These are phyloP conservation scores for Fusarium decemcellulare DNA, from an alignment of 2,329 filamentous ascomycete genomes.

Conservation along the genomic window DNA sequence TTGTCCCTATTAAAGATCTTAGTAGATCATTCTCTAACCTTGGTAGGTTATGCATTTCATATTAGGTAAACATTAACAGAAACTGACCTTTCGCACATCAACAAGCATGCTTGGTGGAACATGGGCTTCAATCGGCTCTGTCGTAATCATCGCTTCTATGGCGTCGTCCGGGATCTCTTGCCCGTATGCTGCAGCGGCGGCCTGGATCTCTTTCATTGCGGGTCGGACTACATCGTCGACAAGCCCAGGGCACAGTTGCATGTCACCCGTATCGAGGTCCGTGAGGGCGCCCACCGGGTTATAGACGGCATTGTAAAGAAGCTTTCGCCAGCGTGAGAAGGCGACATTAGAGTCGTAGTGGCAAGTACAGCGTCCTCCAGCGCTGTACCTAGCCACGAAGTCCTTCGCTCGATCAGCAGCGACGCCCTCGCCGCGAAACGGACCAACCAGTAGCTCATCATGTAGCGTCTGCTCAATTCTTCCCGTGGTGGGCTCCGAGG, in stretches of 20 bases:
- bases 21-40: slow-evolving; percentile 2
- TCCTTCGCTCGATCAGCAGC: slow-evolving; percentile 39
- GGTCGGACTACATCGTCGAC: slow-evolving; percentile 41
- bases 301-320: slow-evolving; percentile 44
- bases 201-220: slow-evolving; percentile 43
- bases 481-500: slow-evolving; percentile 40
- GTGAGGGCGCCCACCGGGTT: slow-evolving; percentile 43
- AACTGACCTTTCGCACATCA: slow-evolving; percentile 40
- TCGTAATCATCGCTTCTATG: slow-evolving; percentile 38
- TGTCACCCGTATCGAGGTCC: slow-evolving; percentile 40
- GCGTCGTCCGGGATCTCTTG: slow-evolving; percentile 40
- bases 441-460: slow-evolving; percentile 41
- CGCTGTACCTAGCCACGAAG: slow-evolving; percentile 40
- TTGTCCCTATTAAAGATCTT: slow-evolving; percentile 33
- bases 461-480: slow-evolving; percentile 40
- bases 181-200: slow-evolving; percentile 39
- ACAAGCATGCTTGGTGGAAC: slow-evolving; percentile 43
- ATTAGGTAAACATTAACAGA: not conserved
- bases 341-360: slow-evolving; percentile 40
- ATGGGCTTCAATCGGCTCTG: slow-evolving; percentile 43
- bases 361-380: slow-evolving; percentile 35
- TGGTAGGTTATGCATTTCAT: no score
- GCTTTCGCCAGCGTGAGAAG: slow-evolving; percentile 44
- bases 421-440: slow-evolving; percentile 33
- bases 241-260: slow-evolving; percentile 43